These are phyloP conservation scores for Penicillium roqueforti DNA, from an alignment of 495 filamentous ascomycete species.

Conservation along the genomic window DNA sequence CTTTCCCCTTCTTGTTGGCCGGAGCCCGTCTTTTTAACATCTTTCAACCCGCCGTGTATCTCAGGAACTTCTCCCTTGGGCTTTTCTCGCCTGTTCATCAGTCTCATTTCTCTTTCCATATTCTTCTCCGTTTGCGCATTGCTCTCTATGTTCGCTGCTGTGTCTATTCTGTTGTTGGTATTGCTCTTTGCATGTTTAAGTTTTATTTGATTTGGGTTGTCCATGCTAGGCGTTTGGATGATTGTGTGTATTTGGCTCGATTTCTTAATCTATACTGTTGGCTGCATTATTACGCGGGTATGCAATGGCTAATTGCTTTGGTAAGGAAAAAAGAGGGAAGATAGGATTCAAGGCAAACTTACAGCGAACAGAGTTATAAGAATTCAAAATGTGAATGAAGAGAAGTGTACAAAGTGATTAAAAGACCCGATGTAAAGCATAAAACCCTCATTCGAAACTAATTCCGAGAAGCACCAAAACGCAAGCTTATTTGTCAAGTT, in stretches of 20 bases:
- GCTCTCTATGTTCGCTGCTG: slow-evolving; percentile 1
- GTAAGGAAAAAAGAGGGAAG: neutral
- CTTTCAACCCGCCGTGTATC: slow-evolving; percentile 20
- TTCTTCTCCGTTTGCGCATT: neutral
- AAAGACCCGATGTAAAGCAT: neutral
- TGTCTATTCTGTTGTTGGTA: neutral
- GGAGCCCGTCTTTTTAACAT: slow-evolving; percentile 17
- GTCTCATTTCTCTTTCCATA: neutral
- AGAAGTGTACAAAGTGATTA: neutral
- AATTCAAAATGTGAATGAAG: neutral
- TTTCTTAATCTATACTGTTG: slow-evolving; percentile 1
- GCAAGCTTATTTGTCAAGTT: neutral
- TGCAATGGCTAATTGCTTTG: too few species aligned
- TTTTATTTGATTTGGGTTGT: slow-evolving; percentile 2
- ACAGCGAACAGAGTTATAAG: neutral
- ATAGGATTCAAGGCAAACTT: neutral
- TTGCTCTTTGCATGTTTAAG: slow-evolving; percentile 1
- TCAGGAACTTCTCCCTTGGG: neutral
- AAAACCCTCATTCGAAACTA: slow-evolving; percentile 4
- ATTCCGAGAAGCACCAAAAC: slow-evolving; percentile 8
- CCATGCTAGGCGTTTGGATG: slow-evolving; percentile 11
- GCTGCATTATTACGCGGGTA: neutral
- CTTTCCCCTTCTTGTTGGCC: slow-evolving; percentile 18
- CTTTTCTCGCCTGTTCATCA: neutral
- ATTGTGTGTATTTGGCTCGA: neutral